These are phyloP conservation scores for Gamsiella multidivaricata DNA, from an alignment of 192 early-diverging fungal genomes.

Conservation along the genomic window DNA sequence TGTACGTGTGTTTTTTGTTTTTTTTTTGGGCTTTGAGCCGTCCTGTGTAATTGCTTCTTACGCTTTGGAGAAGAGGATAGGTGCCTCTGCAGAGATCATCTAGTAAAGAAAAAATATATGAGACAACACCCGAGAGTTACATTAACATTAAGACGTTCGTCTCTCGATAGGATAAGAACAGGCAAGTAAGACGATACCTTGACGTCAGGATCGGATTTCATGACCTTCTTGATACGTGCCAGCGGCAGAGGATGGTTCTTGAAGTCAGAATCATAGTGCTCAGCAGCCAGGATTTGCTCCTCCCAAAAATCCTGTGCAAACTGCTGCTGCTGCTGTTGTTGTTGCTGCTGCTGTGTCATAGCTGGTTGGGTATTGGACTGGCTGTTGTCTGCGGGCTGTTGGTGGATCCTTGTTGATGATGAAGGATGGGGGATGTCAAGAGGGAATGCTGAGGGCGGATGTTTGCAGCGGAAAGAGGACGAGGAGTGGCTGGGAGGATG, in stretches of 20 bases:
- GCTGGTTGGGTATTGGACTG: no score
- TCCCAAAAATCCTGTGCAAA: constrained; percentile 74
- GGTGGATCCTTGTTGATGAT: no score
- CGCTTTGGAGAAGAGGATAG: constrained; percentile 93
- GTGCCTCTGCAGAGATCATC: constrained; percentile 70
- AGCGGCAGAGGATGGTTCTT: constrained; percentile 92
- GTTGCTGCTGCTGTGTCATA: constrained; percentile 16
- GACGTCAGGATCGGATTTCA: constrained; percentile 98
- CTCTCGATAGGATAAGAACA: background rate
- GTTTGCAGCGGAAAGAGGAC: no score
- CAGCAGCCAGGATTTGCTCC: constrained; percentile 70
- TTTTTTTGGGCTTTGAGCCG: background rate
- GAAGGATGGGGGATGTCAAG: no score
- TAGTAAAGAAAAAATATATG: background rate
- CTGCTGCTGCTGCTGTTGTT: constrained; percentile 15
- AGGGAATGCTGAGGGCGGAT: no score
- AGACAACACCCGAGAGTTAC: no score
- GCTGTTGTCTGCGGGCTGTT: no score
- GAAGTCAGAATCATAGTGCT: constrained; percentile 87
- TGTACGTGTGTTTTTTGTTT: background rate
- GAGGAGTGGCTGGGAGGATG: no score
- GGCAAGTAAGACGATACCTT: constrained; percentile 64
- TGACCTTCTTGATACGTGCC: constrained; percentile 97
- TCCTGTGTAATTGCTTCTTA: no score
- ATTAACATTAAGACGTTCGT: background rate